phyloP scores from a whole-genome alignment of 2,329 filamentous ascomycete species.

The Exophiala lecanii-corni region DNA sequence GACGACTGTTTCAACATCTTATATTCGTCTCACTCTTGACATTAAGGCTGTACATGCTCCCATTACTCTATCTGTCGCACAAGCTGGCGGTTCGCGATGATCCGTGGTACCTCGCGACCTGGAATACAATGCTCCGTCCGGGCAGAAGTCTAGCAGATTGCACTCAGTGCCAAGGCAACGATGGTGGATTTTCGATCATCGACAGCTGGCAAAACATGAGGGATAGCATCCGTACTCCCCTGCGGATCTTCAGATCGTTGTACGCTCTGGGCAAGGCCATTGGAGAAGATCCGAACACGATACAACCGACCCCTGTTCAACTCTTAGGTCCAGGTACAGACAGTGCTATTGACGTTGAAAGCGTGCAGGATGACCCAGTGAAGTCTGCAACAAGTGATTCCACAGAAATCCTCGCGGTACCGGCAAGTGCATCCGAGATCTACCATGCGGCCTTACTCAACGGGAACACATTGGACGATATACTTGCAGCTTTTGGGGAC shows the following conservation, averaged over 20 bases:
- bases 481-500: constrained; percentile 16
- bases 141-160: constrained; percentile 4
- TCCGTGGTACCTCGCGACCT: constrained; percentile 13
- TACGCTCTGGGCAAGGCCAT: constrained; percentile 11
- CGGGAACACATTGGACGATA: constrained; percentile 15
- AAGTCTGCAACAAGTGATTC: not conserved
- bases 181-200: not conserved
- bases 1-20: constrained; percentile 14
- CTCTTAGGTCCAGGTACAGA: not conserved
- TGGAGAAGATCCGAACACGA: constrained; percentile 9
- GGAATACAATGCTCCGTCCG: constrained; percentile 10
- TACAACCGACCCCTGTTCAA: constrained; percentile 3
- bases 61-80: constrained; percentile 17
- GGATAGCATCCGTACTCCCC: constrained; percentile 3
- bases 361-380: constrained; percentile 3
- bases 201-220: constrained; percentile 6
- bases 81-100: constrained; percentile 14
- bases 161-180: constrained; percentile 1
- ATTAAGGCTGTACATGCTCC: constrained; percentile 19
- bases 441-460: constrained; percentile 18
- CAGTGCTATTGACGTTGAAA: constrained; percentile 7
- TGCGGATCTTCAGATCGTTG: constrained; percentile 9
- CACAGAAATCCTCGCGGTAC: not conserved
- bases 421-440: constrained; percentile 14
- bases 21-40: constrained; percentile 14